Percentiles rank a stretch among this genome's conserved stretches.
Conservation (phyloP, 257 asterid species). For the Jacaranda mimosifolia region DNA sequence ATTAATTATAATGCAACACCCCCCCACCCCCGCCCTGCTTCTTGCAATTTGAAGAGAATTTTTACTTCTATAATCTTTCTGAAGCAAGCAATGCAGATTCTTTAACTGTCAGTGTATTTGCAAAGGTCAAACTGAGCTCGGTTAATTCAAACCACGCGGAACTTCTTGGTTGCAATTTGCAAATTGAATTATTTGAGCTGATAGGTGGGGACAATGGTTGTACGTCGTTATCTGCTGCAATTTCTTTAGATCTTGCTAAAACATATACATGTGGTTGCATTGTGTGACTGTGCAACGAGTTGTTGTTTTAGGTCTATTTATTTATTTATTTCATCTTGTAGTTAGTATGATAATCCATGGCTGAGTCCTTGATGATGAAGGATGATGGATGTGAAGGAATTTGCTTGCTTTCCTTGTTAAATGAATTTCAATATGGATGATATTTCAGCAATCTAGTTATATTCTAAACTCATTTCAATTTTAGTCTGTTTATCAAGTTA, state of each 20-base stretch:
- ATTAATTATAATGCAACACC: background rate
- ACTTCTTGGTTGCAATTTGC: background rate
- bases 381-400: constrained; percentile 1
- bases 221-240: background rate
- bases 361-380: background rate
- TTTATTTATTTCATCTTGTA: background rate
- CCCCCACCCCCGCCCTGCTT: too few species aligned
- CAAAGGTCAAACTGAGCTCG: background rate
- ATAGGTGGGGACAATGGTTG: constrained; percentile 10
- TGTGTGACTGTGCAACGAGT: background rate
- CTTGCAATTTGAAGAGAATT: constrained; percentile 6
- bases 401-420: background rate
- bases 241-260: background rate
- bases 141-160: background rate
- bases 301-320: background rate
- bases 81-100: background rate
- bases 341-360: background rate
- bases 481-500: constrained; percentile 17
- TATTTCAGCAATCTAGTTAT: background rate
- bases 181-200: constrained; percentile 7
- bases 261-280: background rate
- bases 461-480: background rate
- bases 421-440: too few species aligned
- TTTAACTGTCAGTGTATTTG: background rate
- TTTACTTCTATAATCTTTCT: constrained; percentile 16